Base-by-base conservation (phyloP, 2,329 filamentous ascomycete species). In the Hypoxylon sp. region DNA sequence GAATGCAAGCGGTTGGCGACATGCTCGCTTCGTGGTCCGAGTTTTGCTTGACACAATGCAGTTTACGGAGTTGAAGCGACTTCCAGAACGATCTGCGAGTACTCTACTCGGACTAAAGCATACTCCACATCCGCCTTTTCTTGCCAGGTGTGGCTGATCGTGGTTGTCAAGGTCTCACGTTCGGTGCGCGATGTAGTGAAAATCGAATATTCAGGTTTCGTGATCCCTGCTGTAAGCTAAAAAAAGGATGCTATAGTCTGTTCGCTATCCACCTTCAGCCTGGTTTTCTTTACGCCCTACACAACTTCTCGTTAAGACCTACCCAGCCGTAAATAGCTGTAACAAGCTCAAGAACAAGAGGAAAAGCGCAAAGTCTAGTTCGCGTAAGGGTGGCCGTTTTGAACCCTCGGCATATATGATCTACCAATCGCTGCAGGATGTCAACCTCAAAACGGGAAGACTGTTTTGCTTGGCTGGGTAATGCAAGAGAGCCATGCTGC, bases 201-300 rank as follows among this genome's bases (percentile, higher is more conserved):
- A 66, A 65, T 68, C 71, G 70, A 61, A 70, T 70, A 71, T 61
- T 71, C 67, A 67, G 68, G 74, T 76, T 76, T 76, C 73, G 74
- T 69, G 56, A 77, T 75, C 74, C 75, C 67, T 76, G 75, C 57
- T 47, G 29, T 24, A 53, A 52, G 69, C 69, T 74, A 74, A 75
- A 67, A 70, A 72, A 73, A 73, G 65, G 64, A 65, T 35, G 53
- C 63, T 50, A 58, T 63, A 67, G 69, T 64, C 66, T 44, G 68
- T 72, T 70, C 67, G 58, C 70, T 53, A 54, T 63, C 44, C 63
- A 53, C 31, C 55, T 35, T 56, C 47, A 60, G 57, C 51, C 54
- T 61, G 42, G 55, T 42, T 57, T 59, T 58, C 39, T 39, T 63
- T 13, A 31, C 59, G 65, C 62, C 63, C 55, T 64, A 67, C 19